A percentile compares a stretch with the other conserved stretches of the same genome.
Conservation (phyloP, 2,329 filamentous ascomycete species). For the Penicillium hesseltinei region DNA sequence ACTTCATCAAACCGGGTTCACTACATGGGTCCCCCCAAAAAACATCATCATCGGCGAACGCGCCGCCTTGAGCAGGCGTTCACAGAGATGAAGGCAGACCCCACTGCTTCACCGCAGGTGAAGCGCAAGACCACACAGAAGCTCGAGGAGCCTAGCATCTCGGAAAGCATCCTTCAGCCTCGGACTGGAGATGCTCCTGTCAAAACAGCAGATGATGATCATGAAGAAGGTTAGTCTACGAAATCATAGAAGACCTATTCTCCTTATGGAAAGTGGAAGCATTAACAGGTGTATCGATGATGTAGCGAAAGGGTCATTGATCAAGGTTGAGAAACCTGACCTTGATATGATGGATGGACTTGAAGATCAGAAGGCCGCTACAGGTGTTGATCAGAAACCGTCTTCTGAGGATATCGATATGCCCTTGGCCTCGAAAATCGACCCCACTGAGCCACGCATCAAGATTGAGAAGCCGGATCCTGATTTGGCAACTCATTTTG, state of each 20-base stretch:
- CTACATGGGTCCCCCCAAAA: not conserved
- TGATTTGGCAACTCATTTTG: not conserved
- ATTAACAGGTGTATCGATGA: not conserved
- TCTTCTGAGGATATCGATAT: not conserved
- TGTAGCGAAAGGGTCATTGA: not conserved
- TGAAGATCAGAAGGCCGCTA: not conserved
- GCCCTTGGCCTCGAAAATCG: not conserved
- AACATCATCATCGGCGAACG: not conserved
- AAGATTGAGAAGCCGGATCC: not conserved
- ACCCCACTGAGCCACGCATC: not conserved
- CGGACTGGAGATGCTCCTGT: not conserved
- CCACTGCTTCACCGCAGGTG: not conserved
- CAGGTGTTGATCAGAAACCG: not conserved
- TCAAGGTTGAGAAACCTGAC: not conserved
- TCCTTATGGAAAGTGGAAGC: not conserved
- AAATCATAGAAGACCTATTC: not conserved
- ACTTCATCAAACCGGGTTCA: not conserved
- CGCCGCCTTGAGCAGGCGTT: not conserved
- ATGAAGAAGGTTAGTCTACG: not conserved
- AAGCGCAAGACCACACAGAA: not conserved
- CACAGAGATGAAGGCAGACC: not conserved
- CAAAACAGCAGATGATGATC: not conserved
- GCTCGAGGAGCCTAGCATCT: not conserved
- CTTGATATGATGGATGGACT: not conserved
- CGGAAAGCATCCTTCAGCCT: not conserved